Evolutionary conservation across 768 basidiomycete species (phyloP), one percentile per base, ranked within the genome.

Genomic region (Xerocomellus amylosporus): DNA sequence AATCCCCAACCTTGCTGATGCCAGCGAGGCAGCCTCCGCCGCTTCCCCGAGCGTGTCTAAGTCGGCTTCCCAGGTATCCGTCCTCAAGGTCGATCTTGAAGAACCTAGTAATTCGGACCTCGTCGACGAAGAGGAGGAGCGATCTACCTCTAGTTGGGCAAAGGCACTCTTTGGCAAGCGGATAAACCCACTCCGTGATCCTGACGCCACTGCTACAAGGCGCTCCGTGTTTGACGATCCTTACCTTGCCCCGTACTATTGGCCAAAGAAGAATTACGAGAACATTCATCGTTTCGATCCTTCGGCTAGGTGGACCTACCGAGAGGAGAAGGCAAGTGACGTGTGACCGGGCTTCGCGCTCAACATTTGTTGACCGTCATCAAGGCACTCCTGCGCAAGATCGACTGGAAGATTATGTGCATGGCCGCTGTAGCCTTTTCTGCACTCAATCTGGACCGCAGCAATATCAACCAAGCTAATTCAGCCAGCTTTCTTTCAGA

Each of bases 391-490:
- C 63, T 83, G 24, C 71, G 82, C 41, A 83, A 81, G 58, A 74
- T 83, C 30, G 83, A 87, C 59, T 83, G 79, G 78, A 84, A 76
- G 55, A 77, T 86, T 38, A 79, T 85, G 79, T 51, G 79, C 5
- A 79, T 78, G 74, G 78, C 81, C 19, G 76, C 77, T 6, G 71
- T 84, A 54, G 78, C 77, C 63, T 86, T 85, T 59, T 79, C 80
- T 3, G 80, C 81, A 0, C 70, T 83, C 49, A 82, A 81, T 56
- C 54, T 83, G 30, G 82, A 84, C 59, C 73, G 83, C 46, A 69
- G 62, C 42, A 86, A 86, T 56, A 58, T 86, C 47, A 71, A 66
- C 30, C 81, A 83, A 62, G 85, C 84, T 5, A 84, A 84, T 55
- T 76, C 80, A 0, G 78, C 81, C 58, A 80, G 76, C 58, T 77